phyloP scores from a whole-genome alignment of 2,329 filamentous ascomycete genomes.

The Penicillium sp. region DNA sequence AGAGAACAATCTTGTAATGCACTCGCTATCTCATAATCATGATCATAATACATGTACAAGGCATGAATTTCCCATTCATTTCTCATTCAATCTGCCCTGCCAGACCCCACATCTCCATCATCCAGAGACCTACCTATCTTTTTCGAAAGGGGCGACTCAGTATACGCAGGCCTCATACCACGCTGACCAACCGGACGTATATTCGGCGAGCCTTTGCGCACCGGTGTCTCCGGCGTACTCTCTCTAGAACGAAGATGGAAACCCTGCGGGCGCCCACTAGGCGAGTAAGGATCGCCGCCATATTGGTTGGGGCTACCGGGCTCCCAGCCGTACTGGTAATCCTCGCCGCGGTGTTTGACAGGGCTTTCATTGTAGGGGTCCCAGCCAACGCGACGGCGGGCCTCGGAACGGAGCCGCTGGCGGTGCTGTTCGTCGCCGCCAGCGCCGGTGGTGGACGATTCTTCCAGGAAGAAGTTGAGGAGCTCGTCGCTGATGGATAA shows the following conservation, averaged over 20 bases:
- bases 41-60: constrained; percentile 4
- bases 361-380: constrained; percentile 71
- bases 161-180: constrained; percentile 21
- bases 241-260: constrained; percentile 32
- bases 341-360: constrained; percentile 62
- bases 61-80: not conserved
- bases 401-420: constrained; percentile 58
- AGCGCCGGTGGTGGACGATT: constrained; percentile 64
- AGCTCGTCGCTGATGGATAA: constrained; percentile 88
- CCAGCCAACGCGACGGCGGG: constrained; percentile 62
- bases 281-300: constrained; percentile 26
- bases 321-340: constrained; percentile 54
- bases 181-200: constrained; percentile 20
- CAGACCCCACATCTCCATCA: constrained; percentile 32
- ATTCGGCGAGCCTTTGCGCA: constrained; percentile 20
- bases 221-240: constrained; percentile 31
- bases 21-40: not conserved
- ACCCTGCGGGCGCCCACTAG: constrained; percentile 22
- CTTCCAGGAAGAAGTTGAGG: constrained; percentile 79
- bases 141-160: constrained; percentile 34
- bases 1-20: not conserved
- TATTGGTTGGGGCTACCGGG: constrained; percentile 24
- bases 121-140: constrained; percentile 25
- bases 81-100: constrained; percentile 14
- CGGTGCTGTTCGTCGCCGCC: constrained; percentile 61